Evolutionary conservation across 1,284 basidiomycete genomes (phyloP), one percentile per base, ranked within the genome.

Genomic region (Xanthoconium separans): DNA sequence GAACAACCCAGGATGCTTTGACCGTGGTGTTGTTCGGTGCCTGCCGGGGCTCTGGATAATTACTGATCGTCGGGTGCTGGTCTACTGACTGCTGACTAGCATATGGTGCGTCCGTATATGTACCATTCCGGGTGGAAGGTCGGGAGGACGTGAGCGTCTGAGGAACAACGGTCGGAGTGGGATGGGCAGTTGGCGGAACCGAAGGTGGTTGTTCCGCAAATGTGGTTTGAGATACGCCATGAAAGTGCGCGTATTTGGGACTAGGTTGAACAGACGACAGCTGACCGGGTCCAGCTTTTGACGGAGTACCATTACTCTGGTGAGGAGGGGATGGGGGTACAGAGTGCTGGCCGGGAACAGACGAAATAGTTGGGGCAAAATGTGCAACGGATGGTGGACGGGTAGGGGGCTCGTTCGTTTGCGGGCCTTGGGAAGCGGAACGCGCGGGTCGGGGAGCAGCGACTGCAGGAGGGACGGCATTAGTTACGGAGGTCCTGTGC

Each of bases 1-100:
- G 70, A 12, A 71, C 68, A 20, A 72, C 61, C 70, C 70, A 69
- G 12, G 70, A 63, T 27, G 65, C 61, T 50, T 70, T 60, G 29
- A 71, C 55, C 2, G 66, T 70, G 36, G 63, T 49, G 11, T 44
- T 36, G 29, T 50, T 63, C 7, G 67, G 56, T 34, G 54, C 22
- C 44, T 59, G 56, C 34, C 53, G 64, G 44, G 22, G 15, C 9
- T 56, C 66, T 33, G 50, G 39, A 42, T 55, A 55, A 13, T 16
- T 36, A 13, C 66, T 58, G 2, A 22, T 18, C 15, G 49, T 37
- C 7, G 40, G n/a, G n/a, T 51, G 62, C 45, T 53, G 61, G 29
- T 62, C 58, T 43, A 20, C 33, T 13, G 47, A 45, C n/a, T 57
- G 55, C 9, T 66, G 63, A 37, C 45, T 29, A 11, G 49, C 2